Percentiles rank a stretch among this genome's conserved stretches.
Evolutionary conservation across 768 basidiomycete genomes (phyloP).

Genomic region (Chalciporus chontae): DNA sequence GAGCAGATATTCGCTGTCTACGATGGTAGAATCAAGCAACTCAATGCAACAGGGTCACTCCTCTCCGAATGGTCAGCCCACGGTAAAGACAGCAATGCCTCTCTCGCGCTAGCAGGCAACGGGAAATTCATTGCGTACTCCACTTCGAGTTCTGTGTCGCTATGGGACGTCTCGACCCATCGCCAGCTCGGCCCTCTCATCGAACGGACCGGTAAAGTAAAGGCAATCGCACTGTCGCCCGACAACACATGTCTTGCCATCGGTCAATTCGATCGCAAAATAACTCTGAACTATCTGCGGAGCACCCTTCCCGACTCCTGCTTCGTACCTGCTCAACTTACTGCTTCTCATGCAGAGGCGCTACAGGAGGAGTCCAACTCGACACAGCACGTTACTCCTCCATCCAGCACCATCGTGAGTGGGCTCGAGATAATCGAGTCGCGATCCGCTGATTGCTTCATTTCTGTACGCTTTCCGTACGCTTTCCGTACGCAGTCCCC

Average conservation of each 20-base stretch:
- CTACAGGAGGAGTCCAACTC: too few species aligned
- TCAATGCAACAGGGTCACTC: not conserved
- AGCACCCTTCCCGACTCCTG: not conserved
- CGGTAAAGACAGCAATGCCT: not conserved
- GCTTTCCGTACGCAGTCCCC: too few species aligned
- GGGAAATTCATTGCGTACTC: not conserved
- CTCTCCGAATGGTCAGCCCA: not conserved
- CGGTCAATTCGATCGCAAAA: not conserved
- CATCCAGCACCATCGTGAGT: too few species aligned
- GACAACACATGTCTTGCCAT: not conserved
- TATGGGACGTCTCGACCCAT: not conserved
- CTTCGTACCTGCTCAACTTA: not conserved
- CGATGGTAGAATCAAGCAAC: not conserved
- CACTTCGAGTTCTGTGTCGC: accelerated
- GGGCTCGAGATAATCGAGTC: too few species aligned
- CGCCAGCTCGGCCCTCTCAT: not conserved
- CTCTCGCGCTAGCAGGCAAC: not conserved
- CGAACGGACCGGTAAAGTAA: not conserved
- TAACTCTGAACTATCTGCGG: not conserved
- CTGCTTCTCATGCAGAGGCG: too few species aligned
- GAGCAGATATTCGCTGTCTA: slow-evolving; percentile 2
- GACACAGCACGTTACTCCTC: too few species aligned
- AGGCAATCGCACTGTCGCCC: not conserved
- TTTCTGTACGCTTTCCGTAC: too few species aligned
- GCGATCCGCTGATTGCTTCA: too few species aligned